A percentile compares a stretch with the other conserved stretches of the same genome.
Evolutionary conservation across 768 basidiomycete species (phyloP).

Genomic region (Amanita polypyramis): DNA sequence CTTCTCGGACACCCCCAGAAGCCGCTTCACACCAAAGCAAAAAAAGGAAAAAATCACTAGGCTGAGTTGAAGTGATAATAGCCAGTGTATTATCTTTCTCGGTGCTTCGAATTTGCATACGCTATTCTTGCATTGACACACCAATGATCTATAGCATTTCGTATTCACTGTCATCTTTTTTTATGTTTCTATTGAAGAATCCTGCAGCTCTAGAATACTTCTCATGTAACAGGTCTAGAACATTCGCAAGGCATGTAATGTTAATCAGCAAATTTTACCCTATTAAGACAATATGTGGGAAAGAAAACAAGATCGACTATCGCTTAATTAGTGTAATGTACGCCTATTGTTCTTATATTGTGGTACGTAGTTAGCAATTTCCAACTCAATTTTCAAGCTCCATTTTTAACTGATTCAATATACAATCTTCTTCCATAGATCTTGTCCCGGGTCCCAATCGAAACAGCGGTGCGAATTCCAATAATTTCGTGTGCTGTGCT

Average conservation of each 20-base stretch:
- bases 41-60: constrained; percentile 45
- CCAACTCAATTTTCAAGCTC: too few relatives aligned
- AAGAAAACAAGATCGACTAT: too few relatives aligned
- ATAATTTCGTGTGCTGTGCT: constrained; percentile 19
- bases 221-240: not conserved
- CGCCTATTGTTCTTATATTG: too few relatives aligned
- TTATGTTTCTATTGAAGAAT: not conserved
- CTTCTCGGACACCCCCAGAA: constrained; percentile 7
- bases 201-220: not conserved
- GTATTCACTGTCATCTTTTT: constrained; percentile 2
- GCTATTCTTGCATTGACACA: not conserved
- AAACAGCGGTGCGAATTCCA: constrained; percentile 18
- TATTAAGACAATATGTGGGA: not conserved
- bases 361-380: too few relatives aligned
- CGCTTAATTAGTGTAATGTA: too few relatives aligned
- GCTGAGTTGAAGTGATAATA: constrained; percentile 15
- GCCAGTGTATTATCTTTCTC: constrained; percentile 6
- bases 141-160: not conserved
- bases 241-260: constrained; percentile 5
- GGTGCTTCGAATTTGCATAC: constrained; percentile 4
- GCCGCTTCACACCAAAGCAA: constrained; percentile 17
- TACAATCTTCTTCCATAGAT: constrained; percentile 34
- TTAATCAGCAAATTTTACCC: not conserved
- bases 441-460: constrained; percentile 26
- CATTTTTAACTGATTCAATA: constrained; percentile 8